Percentiles rank a stretch among this genome's conserved stretches.
Evolutionary conservation across 2,329 filamentous ascomycete species (phyloP).

Genomic region (Ceratocystis smalleyi): DNA sequence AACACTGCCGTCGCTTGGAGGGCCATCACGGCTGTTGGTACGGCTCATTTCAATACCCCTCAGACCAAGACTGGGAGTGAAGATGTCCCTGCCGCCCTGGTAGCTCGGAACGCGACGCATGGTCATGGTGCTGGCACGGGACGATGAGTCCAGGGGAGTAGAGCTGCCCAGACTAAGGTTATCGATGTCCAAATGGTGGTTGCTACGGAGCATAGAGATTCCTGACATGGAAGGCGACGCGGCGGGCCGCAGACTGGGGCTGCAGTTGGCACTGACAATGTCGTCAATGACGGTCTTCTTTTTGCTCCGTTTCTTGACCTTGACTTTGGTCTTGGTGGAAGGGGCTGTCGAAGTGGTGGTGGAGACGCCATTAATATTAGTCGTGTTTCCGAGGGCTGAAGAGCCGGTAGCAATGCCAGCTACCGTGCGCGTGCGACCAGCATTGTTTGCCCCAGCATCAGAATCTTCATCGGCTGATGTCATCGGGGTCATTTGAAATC

Average conservation of each 20-base stretch:
- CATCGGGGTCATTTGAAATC: constrained; percentile 39
- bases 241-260: constrained; percentile 39
- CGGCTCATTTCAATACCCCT: constrained; percentile 43
- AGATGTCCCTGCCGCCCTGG: constrained; percentile 5
- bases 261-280: constrained; percentile 48
- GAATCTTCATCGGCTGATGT: constrained; percentile 44
- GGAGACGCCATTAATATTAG: neutral
- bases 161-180: constrained; percentile 1
- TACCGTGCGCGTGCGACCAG: neutral
- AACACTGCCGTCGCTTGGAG: constrained; percentile 38
- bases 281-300: constrained; percentile 30
- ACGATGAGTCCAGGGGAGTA: constrained; percentile 40
- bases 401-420: neutral
- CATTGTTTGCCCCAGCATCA: constrained; percentile 23
- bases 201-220: constrained; percentile 66
- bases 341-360: neutral
- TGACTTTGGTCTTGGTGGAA: constrained; percentile 12
- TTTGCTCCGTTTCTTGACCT: constrained; percentile 22
- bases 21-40: constrained; percentile 40
- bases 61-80: constrained; percentile 32
- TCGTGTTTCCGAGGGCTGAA: neutral
- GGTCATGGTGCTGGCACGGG: constrained; percentile 38
- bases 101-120: constrained; percentile 16
- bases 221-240: constrained; percentile 47
- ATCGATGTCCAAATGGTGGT: constrained; percentile 57